Base-by-base conservation (phyloP, 257 asterid genomes). In the Oldenlandia corymbosa region DNA sequence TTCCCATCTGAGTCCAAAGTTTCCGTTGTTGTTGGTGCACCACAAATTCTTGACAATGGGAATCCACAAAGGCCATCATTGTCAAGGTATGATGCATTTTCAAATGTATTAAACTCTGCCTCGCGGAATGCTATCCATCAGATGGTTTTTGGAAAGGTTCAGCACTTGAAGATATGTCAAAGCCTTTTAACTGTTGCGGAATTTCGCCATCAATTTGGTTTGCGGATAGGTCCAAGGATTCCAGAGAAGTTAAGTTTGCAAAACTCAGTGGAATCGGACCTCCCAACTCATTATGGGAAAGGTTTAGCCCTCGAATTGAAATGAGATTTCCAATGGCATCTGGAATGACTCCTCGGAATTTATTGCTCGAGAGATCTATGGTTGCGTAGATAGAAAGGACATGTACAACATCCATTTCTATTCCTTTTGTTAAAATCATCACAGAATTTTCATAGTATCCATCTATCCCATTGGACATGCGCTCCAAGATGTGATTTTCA, bases 151-250 rank as follows among this genome's bases (percentile, higher is more conserved):
- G 0, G 80, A 74, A 9, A 80, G 59, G 36, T 77, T 77, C 10
- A 80, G 59, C 23, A 39, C 18, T 1, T 72, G 14, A 5, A 80
- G 67, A 60, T 45, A 69, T 7, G 68, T 66, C 34, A 77, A 24
- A 6, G 26, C 53, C 17, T 58, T 58, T 23, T 4, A 80, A 61
- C 4, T 74, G 48, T 51, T 3, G 2, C 0, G 82, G 82, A 42
- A 80, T 76, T 23, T 54, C 55, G 50, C 85, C 82, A 0, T 3
- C 37, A 11, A 74, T 16, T 16, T 69, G 67, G 34, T 74, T 76
- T 12, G 65, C 68, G 13, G 76, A 62, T 0, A 80, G 59, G 64
- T 79, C 80, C 30, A 80, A 21, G 20, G 69, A 50, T 71, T 77
- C 82, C 10, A 80, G 65, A 20, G 7, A 28, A 9, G 24, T 28